Evolutionary conservation across 371 early-diverging fungal species (phyloP).

Genomic region (Lichtheimia corymbifera): DNA sequence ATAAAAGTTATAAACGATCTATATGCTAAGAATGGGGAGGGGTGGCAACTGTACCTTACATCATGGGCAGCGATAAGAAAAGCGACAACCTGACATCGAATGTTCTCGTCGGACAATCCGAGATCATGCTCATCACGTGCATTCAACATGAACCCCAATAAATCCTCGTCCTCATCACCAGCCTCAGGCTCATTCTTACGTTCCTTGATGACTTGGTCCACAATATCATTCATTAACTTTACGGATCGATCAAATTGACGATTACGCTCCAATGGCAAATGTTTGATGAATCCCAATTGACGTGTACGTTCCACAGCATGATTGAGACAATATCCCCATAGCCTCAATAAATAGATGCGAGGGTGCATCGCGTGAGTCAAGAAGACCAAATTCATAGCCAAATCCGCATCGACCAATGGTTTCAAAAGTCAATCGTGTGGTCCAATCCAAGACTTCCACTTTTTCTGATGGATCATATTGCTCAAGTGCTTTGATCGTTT

Average conservation of each 20-base stretch:
- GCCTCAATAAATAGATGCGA: conserved; percentile 52
- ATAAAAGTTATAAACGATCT: not conserved
- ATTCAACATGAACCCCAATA: conserved; percentile 61
- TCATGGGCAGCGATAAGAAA: conserved; percentile 61
- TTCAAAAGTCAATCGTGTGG: conserved; percentile 56
- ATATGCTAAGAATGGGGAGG: too few relatives aligned
- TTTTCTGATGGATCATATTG: conserved; percentile 34
- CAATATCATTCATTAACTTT: conserved; percentile 40
- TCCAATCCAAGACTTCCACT: conserved; percentile 54
- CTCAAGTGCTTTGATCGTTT: conserved; percentile 37
- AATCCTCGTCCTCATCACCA: conserved; percentile 39
- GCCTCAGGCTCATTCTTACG: conserved; percentile 37
- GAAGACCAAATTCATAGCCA: conserved; percentile 57
- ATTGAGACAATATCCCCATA: conserved; percentile 45
- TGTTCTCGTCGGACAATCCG: conserved; percentile 47
- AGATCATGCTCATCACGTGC: conserved; percentile 42
- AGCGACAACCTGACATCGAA: conserved; percentile 61
- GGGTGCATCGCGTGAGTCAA: conserved; percentile 37
- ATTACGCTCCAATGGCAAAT: conserved; percentile 43
- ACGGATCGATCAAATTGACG: conserved; percentile 32
- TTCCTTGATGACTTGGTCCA: conserved; percentile 37
- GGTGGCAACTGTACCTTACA: too few relatives aligned
- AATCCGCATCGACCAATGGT: conserved; percentile 59
- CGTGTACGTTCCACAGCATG: conserved; percentile 23
- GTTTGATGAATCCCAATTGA: conserved; percentile 44